Evolutionary conservation across 495 filamentous ascomycete genomes (phyloP).

Genomic region (Lophiostoma macrostomum): DNA sequence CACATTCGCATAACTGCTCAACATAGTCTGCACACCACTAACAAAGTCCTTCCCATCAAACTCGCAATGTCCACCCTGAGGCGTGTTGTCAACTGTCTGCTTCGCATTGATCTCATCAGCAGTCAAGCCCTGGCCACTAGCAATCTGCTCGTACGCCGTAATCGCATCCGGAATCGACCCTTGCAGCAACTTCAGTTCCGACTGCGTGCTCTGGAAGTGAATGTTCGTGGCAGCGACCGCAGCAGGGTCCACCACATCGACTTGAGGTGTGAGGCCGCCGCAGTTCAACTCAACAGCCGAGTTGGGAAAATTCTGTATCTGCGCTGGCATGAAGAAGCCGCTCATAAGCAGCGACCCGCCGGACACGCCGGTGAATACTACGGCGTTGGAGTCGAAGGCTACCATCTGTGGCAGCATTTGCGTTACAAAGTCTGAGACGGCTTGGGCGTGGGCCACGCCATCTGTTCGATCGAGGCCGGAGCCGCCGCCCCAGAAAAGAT

Average conservation of each 20-base stretch:
- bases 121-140: conserved; percentile 38
- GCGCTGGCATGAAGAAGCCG: conserved; percentile 51
- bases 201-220: conserved; percentile 52
- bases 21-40: conserved; percentile 50
- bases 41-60: conserved; percentile 51
- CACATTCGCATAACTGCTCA: conserved; percentile 45
- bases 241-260: conserved; percentile 39
- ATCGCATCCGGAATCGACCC: conserved; percentile 47
- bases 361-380: conserved; percentile 50
- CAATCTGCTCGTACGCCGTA: conserved; percentile 47
- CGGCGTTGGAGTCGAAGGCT: conserved; percentile 44
- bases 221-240: conserved; percentile 42
- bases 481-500: conserved; percentile 53
- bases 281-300: conserved; percentile 49
- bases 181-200: conserved; percentile 46
- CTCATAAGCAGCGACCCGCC: conserved; percentile 47
- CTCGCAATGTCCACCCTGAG: conserved; percentile 50
- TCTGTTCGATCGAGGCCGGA: conserved; percentile 47
- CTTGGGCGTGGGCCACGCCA: conserved; percentile 50
- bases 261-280: conserved; percentile 48
- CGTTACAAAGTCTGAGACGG: conserved; percentile 46
- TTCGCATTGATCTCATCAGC: conserved; percentile 41
- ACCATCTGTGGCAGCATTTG: conserved; percentile 45
- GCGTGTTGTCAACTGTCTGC: conserved; percentile 51
- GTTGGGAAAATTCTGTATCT: conserved; percentile 45